Conservation (phyloP, 2,329 filamentous ascomycete species). For the Monilinia fructicola region DNA sequence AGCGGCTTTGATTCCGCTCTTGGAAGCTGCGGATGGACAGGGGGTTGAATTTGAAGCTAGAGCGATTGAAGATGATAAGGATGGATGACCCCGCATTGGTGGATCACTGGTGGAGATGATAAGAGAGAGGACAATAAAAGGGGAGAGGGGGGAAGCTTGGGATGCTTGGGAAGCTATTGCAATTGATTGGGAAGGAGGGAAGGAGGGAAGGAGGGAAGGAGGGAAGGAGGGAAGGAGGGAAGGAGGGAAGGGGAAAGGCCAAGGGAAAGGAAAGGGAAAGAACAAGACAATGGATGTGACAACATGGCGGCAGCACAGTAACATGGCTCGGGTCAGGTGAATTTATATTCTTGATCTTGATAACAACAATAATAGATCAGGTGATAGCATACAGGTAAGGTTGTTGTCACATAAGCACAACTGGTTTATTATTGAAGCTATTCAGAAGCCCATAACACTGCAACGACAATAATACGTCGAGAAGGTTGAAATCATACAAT, state of each 20-base stretch:
- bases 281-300: too few species aligned
- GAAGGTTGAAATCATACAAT: not conserved
- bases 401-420: too few species aligned
- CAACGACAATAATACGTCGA: not conserved
- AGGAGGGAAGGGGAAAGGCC: too few species aligned
- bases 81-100: conserved; percentile 4
- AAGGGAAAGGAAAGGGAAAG: not conserved
- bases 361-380: too few species aligned
- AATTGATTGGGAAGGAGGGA: not conserved
- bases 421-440: not conserved
- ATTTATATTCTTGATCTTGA: too few species aligned
- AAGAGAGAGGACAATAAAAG: not conserved
- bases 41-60: not conserved
- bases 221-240: too few species aligned
- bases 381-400: too few species aligned
- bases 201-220: too few species aligned
- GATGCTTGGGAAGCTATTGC: not conserved
- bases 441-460: not conserved
- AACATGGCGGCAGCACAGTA: too few species aligned
- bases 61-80: not conserved
- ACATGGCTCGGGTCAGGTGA: too few species aligned
- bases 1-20: conserved; percentile 13
- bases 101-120: too few species aligned
- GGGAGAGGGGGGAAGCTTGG: too few species aligned
- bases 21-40: not conserved